These are phyloP conservation scores for Cryphonectria radicalis DNA, from an alignment of 2,329 filamentous ascomycete species.

Conservation along the genomic window DNA sequence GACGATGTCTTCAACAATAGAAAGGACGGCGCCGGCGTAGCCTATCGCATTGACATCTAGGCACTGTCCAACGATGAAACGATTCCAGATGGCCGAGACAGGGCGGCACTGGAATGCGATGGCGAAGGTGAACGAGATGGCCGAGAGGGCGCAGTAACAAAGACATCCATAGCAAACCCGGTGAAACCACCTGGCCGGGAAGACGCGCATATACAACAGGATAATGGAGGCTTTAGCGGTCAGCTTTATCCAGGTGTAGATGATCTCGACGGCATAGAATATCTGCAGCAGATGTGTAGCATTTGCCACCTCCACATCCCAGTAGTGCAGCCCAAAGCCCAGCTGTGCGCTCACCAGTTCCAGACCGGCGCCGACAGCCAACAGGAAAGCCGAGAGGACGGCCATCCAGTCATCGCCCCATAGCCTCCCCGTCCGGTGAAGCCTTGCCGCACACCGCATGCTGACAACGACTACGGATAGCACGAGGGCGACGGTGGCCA, in stretches of 20 bases:
- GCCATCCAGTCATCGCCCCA: slow-evolving; percentile 2
- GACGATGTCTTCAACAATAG: neutral
- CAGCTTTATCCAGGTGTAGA: neutral
- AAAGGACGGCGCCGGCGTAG: neutral
- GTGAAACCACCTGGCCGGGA: neutral
- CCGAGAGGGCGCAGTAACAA: neutral
- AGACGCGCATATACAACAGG: slow-evolving; percentile 7
- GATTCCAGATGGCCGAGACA: neutral
- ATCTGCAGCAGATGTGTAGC: neutral
- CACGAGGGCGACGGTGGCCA: neutral
- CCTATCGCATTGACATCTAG: neutral
- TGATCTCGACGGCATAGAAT: slow-evolving; percentile 3
- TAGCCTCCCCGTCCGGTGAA: neutral
- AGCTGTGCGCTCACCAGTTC: slow-evolving; percentile 5
- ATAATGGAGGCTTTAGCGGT: neutral
- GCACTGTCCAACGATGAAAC: neutral
- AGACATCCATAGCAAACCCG: neutral
- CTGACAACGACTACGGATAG: neutral
- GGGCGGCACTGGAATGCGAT: neutral
- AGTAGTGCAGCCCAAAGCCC: neutral
- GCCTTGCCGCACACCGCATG: neutral
- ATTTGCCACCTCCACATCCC: neutral
- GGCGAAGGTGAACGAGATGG: neutral
- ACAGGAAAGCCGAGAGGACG: neutral
- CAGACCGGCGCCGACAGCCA: slow-evolving; percentile 1